Evolutionary conservation across 2,329 filamentous ascomycete species (phyloP), one percentile per base, ranked within the genome.

Genomic region (Fusarium tjaetaba): DNA sequence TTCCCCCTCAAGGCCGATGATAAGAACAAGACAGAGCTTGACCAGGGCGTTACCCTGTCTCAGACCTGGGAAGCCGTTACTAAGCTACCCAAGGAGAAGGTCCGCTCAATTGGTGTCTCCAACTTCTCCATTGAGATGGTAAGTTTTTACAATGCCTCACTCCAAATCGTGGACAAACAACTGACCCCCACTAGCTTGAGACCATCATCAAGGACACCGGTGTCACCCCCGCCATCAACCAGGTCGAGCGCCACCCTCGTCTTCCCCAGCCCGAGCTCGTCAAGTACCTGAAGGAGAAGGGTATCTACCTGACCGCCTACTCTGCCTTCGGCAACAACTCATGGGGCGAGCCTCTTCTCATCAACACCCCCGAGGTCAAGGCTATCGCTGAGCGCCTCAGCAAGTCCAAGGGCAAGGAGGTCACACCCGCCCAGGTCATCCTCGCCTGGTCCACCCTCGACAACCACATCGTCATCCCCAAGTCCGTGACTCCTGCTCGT

Each of bases 401-500:
- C 68, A 64, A 74, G 58, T 70, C 74, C 61, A 79, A 80, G 74
- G 80, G 80, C 71, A 81, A 80, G 83, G 76, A 75, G 51, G 82
- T 84, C 66, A 85, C 83, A 18, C 79, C 82, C 22, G 84, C 84
- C 49, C 84, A 86, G 76, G 83, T 85, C 70, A 78, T 86, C 86
- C 81, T 90, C 83, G 79, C 91, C 85, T 91, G 90, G 89, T 81
- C 84, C 84, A 80, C 87, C 83, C 76, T 86, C 49, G 82, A 89
- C 75, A 91, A 90, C 61, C 91, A 91, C 82, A 89, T 86, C 75
- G 92, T 94, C 75, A 94, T 94, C 76, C 93, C 93, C 78, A 94
- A 94, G 86, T 91, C 88, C 26, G 91, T 94, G 72, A 93, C 88
- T 64, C 86, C 89, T 56, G 85, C 86, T 39, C 88, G 93, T 65